Conservation (phyloP, 129 eudicot species). For the Kitagawia praeruptora region DNA sequence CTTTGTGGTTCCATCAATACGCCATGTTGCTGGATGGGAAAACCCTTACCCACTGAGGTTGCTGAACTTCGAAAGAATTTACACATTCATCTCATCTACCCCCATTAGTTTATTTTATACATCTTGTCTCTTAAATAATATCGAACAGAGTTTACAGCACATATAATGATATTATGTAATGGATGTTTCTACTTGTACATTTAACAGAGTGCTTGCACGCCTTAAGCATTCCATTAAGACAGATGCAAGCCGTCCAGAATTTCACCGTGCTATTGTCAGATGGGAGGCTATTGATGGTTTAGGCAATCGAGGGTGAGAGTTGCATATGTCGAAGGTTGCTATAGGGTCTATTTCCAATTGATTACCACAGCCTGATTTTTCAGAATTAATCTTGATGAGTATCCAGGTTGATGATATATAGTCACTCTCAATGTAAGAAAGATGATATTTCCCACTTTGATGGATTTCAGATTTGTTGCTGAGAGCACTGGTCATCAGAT, state of each 20-base stretch:
- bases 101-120: background rate
- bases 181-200: background rate
- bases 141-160: background rate
- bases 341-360: conserved; percentile 13
- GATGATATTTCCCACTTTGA: too few species aligned
- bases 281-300: conserved; percentile 45
- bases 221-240: conserved; percentile 61
- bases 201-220: conserved; percentile 63
- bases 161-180: conserved; percentile 8
- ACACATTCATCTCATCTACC: background rate
- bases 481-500: too few species aligned
- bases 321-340: background rate
- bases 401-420: too few species aligned
- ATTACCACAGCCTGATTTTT: too few species aligned
- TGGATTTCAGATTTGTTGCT: too few species aligned
- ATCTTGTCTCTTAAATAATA: background rate
- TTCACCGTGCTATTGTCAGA: conserved; percentile 87
- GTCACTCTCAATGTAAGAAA: too few species aligned
- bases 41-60: too few species aligned
- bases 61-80: too few species aligned
- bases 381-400: too few species aligned
- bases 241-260: conserved; percentile 53
- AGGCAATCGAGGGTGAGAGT: conserved; percentile 61
- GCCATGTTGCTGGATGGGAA: too few species aligned
- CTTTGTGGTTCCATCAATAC: too few species aligned